phyloP scores from a whole-genome alignment of 257 asterid species.

The Solanum neorickii region DNA sequence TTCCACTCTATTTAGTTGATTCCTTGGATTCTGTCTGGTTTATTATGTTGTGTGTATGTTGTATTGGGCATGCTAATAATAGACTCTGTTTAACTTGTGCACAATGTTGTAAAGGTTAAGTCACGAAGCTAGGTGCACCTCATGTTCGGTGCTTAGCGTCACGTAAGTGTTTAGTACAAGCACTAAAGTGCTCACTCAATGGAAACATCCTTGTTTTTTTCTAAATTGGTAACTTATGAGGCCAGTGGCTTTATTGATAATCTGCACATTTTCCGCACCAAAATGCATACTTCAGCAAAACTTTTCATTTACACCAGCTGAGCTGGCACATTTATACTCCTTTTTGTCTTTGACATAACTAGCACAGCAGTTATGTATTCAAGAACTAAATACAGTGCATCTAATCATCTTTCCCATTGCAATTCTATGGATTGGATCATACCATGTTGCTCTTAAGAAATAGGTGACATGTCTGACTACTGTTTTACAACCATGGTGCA shows the following conservation, averaged over 20 bases:
- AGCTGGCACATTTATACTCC: neutral
- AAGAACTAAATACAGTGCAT: neutral
- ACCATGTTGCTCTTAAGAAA: neutral
- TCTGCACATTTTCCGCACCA: neutral
- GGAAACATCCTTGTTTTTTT: neutral
- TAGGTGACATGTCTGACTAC: neutral
- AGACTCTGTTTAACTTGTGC: neutral
- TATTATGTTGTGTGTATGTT: neutral
- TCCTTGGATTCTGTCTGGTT: neutral
- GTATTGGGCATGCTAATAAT: neutral
- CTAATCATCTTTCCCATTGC: neutral
- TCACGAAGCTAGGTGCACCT: neutral
- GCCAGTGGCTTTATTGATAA: neutral
- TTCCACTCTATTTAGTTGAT: neutral
- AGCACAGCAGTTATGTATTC: neutral
- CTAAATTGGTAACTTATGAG: neutral
- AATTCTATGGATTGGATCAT: neutral
- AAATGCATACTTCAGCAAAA: neutral
- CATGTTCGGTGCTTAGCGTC: neutral
- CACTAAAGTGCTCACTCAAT: neutral
- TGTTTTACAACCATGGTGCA: slow-evolving; percentile 24
- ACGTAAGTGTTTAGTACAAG: neutral
- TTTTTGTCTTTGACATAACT: neutral
- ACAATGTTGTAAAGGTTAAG: neutral
- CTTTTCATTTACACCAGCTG: neutral